Percentiles rank a stretch among this genome's conserved stretches.
These are phyloP conservation scores for Coniferiporia weirii DNA, from an alignment of 1,284 basidiomycete species.

Conservation along the genomic window DNA sequence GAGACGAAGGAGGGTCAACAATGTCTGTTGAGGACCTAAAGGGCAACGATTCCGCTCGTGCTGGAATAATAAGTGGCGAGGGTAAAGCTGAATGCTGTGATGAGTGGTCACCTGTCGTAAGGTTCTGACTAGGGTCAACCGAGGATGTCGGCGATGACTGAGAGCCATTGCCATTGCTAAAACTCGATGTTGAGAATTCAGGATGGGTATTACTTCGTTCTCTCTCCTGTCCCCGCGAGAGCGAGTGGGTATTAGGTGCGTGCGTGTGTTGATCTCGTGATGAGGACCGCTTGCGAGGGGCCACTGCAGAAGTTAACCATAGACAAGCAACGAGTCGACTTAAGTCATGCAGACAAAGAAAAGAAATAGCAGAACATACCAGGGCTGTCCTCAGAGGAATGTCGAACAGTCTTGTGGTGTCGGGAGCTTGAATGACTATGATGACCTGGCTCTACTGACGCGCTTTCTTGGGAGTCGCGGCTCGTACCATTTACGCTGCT, in stretches of 20 bases:
- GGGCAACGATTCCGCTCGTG: constrained; percentile 35
- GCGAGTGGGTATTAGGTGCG: constrained; percentile 25
- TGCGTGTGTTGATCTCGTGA: constrained; percentile 23
- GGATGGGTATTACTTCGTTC: constrained; percentile 22
- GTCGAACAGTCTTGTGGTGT: constrained; percentile 27
- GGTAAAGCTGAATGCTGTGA: constrained; percentile 24
- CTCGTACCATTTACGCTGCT: background rate
- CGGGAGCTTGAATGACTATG: constrained; percentile 10
- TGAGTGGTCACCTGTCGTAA: background rate
- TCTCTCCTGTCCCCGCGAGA: constrained; percentile 28
- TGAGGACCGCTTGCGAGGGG: constrained; percentile 21
- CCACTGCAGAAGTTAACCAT: background rate
- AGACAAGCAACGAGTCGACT: background rate
- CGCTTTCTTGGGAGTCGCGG: background rate
- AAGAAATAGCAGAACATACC: constrained; percentile 36
- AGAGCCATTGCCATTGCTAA: constrained; percentile 12
- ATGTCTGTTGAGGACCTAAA: constrained; percentile 20
- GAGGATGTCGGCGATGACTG: constrained; percentile 27
- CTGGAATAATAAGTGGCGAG: constrained; percentile 39
- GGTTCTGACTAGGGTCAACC: constrained; percentile 25
- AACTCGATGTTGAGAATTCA: constrained; percentile 7
- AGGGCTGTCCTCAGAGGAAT: constrained; percentile 47
- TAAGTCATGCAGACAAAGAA: constrained; percentile 9
- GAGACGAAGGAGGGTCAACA: constrained; percentile 26
- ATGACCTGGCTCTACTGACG: constrained; percentile 22